Conservation (phyloP, 345 rosid genomes). For the Camelina laxa region DNA sequence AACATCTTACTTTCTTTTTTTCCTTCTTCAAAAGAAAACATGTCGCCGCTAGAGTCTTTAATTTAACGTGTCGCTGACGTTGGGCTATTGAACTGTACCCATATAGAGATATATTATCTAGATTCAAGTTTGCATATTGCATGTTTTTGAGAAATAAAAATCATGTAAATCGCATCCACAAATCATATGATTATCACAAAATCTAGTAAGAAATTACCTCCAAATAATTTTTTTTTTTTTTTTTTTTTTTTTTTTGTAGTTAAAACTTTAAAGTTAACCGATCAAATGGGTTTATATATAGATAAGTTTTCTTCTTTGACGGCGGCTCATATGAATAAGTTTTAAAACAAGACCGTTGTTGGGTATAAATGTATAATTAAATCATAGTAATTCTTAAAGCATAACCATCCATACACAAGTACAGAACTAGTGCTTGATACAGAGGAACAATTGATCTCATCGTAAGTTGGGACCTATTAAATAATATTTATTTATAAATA, state of each 20-base stretch:
- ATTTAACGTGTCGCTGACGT: no score
- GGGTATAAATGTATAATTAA: neutral
- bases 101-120: no score
- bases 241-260: neutral
- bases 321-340: slow-evolving; percentile 5
- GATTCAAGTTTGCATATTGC: no score
- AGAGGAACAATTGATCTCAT: slow-evolving; percentile 48
- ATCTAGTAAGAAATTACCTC: neutral
- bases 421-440: slow-evolving; percentile 40
- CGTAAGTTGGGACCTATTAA: slow-evolving; percentile 39
- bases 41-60: no score
- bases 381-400: slow-evolving; percentile 18
- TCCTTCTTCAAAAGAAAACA: no score
- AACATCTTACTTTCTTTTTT: no score
- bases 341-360: slow-evolving; percentile 11
- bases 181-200: neutral
- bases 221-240: neutral
- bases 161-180: neutral
- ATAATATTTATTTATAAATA: neutral
- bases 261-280: neutral
- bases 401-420: slow-evolving; percentile 31
- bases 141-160: no score
- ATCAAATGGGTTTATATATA: neutral
- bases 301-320: neutral
- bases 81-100: no score